These are phyloP conservation scores for Fistulinella prunicolor DNA, from an alignment of 768 basidiomycete species.

Conservation along the genomic window DNA sequence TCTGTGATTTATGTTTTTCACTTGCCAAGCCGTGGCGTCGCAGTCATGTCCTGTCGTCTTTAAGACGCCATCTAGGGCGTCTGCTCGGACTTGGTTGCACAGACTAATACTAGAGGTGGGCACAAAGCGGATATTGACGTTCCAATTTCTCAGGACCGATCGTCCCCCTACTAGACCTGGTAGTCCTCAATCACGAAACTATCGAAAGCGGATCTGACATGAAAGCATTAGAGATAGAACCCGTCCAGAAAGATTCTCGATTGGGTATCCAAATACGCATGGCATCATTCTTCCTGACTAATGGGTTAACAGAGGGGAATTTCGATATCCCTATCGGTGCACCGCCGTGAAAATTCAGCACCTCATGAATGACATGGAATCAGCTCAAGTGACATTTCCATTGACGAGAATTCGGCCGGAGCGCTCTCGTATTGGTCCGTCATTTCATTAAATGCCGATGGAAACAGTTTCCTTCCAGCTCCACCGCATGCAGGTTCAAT, in stretches of 20 bases:
- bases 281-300: constrained; percentile 24
- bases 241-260: constrained; percentile 24
- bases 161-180: not conserved
- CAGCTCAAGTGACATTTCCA: too few species aligned
- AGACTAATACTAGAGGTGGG: constrained; percentile 12
- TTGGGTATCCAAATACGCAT: constrained; percentile 17
- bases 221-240: constrained; percentile 20
- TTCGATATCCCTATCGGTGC: constrained; percentile 15
- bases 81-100: not conserved
- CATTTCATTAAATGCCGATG: constrained; percentile 50
- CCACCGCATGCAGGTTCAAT: constrained; percentile 8
- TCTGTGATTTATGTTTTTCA: constrained; percentile 12
- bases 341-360: too few species aligned
- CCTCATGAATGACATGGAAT: constrained; percentile 54
- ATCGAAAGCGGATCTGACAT: constrained; percentile 11
- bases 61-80: not conserved
- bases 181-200: constrained; percentile 2
- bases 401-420: constrained; percentile 70
- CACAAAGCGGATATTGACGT: constrained; percentile 24
- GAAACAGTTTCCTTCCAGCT: too few species aligned
- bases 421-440: constrained; percentile 54
- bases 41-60: constrained; percentile 3
- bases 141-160: not conserved
- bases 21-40: constrained; percentile 11
- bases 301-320: constrained; percentile 20